These are phyloP conservation scores for Cardamine chenopodiifolia DNA, from an alignment of 345 rosid genomes.

Conservation along the genomic window DNA sequence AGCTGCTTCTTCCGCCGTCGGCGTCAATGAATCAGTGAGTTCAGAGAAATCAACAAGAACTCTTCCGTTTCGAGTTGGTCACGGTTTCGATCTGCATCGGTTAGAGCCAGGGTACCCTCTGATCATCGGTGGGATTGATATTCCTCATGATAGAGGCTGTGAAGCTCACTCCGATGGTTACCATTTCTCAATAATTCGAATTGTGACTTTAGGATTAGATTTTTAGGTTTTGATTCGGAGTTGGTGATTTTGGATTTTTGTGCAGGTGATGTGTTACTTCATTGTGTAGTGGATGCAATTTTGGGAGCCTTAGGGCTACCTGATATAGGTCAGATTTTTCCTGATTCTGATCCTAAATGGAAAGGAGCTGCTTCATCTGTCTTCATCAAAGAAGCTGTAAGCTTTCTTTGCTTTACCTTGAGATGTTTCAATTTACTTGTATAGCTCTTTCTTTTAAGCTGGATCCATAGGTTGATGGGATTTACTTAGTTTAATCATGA, in stretches of 20 bases:
- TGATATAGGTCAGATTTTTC: conserved; percentile 97
- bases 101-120: conserved; percentile 93
- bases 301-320: conserved; percentile 96
- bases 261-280: conserved; percentile 97
- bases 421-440: conserved; percentile 2
- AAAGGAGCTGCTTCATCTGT: conserved; percentile 94
- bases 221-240: neutral
- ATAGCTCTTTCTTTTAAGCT: neutral
- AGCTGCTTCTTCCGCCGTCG: conserved; percentile 52
- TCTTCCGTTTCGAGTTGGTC: conserved; percentile 88
- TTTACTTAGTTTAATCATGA: neutral
- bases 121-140: conserved; percentile 90
- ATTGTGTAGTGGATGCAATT: conserved; percentile 97
- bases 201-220: neutral
- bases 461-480: conserved; percentile 1
- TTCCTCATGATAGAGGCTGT: conserved; percentile 95
- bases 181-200: neutral
- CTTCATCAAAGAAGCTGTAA: conserved; percentile 94
- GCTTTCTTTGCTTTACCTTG: conserved; percentile 22
- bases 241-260: conserved; percentile 4
- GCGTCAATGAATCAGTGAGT: conserved; percentile 49
- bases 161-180: conserved; percentile 99
- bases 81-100: conserved; percentile 94
- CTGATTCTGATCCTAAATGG: conserved; percentile 95
- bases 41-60: conserved; percentile 51